Base-by-base conservation (phyloP, 257 asterid genomes). In the Ocimum tenuiflorum region DNA sequence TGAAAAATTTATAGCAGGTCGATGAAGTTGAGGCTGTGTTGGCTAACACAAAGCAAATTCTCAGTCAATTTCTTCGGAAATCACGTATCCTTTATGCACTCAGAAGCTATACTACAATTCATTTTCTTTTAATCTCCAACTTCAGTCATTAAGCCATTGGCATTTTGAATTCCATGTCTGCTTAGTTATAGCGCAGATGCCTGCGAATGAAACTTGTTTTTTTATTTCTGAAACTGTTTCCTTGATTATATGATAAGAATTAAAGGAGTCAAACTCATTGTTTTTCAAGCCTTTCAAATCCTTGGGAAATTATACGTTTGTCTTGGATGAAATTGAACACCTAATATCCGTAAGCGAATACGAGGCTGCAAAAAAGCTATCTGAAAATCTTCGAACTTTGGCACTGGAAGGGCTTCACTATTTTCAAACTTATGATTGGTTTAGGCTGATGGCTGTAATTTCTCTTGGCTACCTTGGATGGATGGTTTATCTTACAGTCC, bases 341-440 rank as follows among this genome's bases (percentile, higher is more conserved):
- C 80, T 90, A 68, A 65, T 88, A 64, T 74, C 95, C 18, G 36
- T 70, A 20, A 52, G 65, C 67, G 88, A 94, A 67, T 80, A 84
- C 55, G 82, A 84, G 63, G 84, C 87, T 62, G 99, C 99, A 52
- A 77, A 77, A 73, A 77, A 50, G 67, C 76, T 83, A 41, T 80
- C 95, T 55, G 97, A 87, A 83, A 71, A 85, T 60, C 91, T 94
- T 52, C 86, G 96, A 77, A 82, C 88, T 63, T 76, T 90, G 86
- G 94, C 96, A 47, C 77, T 90, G 23, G 77, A 90, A 63, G 97
- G 97, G 78, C 95, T 94, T 71, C 91, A 88, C 55, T 94, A 94
- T 78, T 90, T 84, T 76, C 97, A 94, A 72, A 90, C 97, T 17
- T 94, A 94, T 62, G 99, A 94, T 77, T 94, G 97, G 99, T 78